phyloP scores from a whole-genome alignment of 2,329 filamentous ascomycete genomes.

The Cyclaneusma minus region DNA sequence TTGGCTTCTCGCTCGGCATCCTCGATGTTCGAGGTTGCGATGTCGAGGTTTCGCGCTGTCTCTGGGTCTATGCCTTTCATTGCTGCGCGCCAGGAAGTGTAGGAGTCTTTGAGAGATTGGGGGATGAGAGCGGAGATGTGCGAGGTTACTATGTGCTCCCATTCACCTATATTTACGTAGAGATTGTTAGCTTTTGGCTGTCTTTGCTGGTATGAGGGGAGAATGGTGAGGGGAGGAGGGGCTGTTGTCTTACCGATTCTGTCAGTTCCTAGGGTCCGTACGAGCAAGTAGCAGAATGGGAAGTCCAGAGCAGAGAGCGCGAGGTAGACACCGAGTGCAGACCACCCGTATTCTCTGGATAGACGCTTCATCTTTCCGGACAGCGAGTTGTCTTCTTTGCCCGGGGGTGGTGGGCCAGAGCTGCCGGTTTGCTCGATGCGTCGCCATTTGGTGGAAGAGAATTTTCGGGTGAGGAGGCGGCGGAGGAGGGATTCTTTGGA shows the following conservation, averaged over 20 bases:
- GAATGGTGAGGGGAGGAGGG: no score
- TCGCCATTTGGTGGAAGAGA: no score
- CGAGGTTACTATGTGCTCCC: conserved; percentile 54
- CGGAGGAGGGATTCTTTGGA: no score
- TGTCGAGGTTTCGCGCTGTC: conserved; percentile 29
- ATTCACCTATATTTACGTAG: conserved; percentile 29
- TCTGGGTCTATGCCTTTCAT: conserved; percentile 30
- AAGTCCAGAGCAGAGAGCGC: conserved; percentile 75
- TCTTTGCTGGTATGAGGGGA: no score
- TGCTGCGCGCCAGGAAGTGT: conserved; percentile 31
- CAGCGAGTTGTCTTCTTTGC: no score
- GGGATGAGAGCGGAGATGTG: conserved; percentile 43
- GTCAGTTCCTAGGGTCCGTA: conserved; percentile 70
- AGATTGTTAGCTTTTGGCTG: no score
- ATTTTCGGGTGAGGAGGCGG: no score
- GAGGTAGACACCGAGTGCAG: conserved; percentile 82
- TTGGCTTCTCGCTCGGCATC: conserved; percentile 46
- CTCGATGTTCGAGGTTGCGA: conserved; percentile 44
- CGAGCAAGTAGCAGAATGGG: conserved; percentile 85
- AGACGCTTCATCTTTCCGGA: conserved; percentile 61
- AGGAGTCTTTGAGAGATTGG: conserved; percentile 37
- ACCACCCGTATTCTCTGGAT: conserved; percentile 86
- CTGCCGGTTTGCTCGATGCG: no score
- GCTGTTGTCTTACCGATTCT: conserved; percentile 54
- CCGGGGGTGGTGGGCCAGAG: no score